Base-by-base conservation (phyloP, 2,329 filamentous ascomycete species). In the Immersiporthe knoxdaviesiana region DNA sequence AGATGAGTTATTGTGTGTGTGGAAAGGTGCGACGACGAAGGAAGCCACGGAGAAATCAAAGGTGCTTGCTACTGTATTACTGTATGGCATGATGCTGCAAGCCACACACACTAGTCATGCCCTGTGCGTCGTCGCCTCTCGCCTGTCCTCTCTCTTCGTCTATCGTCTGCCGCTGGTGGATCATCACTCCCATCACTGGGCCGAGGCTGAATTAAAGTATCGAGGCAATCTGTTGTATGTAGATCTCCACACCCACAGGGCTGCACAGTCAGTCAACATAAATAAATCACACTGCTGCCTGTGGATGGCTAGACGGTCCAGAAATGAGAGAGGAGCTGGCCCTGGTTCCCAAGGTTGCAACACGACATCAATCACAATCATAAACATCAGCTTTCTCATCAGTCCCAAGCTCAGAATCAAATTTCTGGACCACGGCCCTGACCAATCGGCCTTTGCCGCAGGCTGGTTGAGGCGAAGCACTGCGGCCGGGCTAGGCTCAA, bases 401-500 rank as follows among this genome's bases (percentile, higher is more conserved):
- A 4, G 16, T 16, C 24, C 32, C 27, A 32, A 30, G 27, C 24
- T 44, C 58, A 10, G 21, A 18, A 50, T 32, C 47, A 14, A 12
- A 63, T 47, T 27, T 8, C 39, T 47, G 41, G 41, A 16, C 56
- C 56, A 27, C 41, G 60, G 16, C 59, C 39, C 37, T 60, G 61
- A 11, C 37, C 39, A 44, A 63, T 63, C 61, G 61, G 61, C 61
- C 39, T 47, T 32, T 16, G 14, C 61, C 39, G 61, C 61, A 39
- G 61, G 39, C 61, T 44, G 39, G 61, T 50, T 44, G 61, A 50
- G 61, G 61, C 61, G 61, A 32, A 63, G 61, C 41, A 30, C 61
- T 47, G 61, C 61, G 61, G 61, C 61, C 61, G 24, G 41, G 61
- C 61, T 63, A 63, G 41, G 18, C 61, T 63, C 61, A n/a, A 63